Conservation (phyloP, 495 filamentous ascomycete species). For the Coniosporium apollinis region DNA sequence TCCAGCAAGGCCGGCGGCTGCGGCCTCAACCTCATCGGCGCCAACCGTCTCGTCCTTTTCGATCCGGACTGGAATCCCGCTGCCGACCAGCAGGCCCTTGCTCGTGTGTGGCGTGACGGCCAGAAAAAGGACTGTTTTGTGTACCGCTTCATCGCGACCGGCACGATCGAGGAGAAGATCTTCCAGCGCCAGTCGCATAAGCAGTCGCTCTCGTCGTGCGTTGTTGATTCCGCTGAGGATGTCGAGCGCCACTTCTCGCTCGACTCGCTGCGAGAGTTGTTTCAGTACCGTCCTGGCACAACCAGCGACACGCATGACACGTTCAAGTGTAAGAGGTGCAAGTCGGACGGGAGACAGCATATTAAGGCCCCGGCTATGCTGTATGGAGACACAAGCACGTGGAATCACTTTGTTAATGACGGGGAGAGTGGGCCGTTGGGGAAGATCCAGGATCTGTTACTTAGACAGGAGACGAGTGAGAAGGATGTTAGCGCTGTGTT, state of each 20-base stretch:
- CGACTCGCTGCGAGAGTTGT: constrained; percentile 76
- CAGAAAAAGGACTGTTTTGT: constrained; percentile 99
- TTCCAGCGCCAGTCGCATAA: constrained; percentile 98
- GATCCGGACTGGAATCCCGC: constrained; percentile 99
- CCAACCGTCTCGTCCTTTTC: constrained; percentile 91
- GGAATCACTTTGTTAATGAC: constrained; percentile 90
- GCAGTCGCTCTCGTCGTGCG: constrained; percentile 86
- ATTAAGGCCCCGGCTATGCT: constrained; percentile 86
- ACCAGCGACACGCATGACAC: constrained; percentile 93
- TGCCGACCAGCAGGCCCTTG: constrained; percentile 92
- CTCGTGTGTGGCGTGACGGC: constrained; percentile 95
- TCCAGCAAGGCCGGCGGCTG: constrained; percentile 93
- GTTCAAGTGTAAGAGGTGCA: constrained; percentile 95
- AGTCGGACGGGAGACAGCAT: constrained; percentile 59
- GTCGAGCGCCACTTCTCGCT: constrained; percentile 92
- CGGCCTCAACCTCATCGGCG: constrained; percentile 91
- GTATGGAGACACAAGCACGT: constrained; percentile 95
- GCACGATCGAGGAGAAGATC: constrained; percentile 98
- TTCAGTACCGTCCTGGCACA: constrained; percentile 75
- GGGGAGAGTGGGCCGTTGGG: constrained; percentile 48
- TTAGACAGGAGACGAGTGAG: constrained; percentile 71
- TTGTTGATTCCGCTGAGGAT: constrained; percentile 94
- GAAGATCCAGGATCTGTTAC: constrained; percentile 76
- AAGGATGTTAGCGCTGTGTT: constrained; percentile 83
- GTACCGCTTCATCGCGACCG: constrained; percentile 95